Conservation (phyloP, 2,329 filamentous ascomycete genomes). For the Alternaria sp. region DNA sequence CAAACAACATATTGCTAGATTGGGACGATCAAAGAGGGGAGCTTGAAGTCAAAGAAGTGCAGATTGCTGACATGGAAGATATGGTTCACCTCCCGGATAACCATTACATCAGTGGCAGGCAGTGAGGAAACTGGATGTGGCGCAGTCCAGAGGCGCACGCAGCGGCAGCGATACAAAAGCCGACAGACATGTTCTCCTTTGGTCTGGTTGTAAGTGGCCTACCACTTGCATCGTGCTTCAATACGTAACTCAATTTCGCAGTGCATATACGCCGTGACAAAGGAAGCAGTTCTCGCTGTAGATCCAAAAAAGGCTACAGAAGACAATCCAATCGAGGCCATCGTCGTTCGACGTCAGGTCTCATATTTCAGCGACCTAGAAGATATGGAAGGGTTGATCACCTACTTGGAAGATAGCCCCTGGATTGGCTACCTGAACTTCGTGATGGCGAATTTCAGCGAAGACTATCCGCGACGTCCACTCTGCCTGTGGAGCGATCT, state of each 20-base stretch:
- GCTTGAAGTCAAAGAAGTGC: slow-evolving; percentile 45
- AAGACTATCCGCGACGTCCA: background rate
- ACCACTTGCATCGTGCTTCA: background rate
- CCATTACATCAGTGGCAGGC: slow-evolving; percentile 46
- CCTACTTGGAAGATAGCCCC: background rate
- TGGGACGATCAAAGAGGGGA: slow-evolving; percentile 40
- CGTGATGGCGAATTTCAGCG: background rate
- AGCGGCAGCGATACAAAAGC: slow-evolving; percentile 47
- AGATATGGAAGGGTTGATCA: background rate
- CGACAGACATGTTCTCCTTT: slow-evolving; percentile 56
- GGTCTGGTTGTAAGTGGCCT: slow-evolving; percentile 50
- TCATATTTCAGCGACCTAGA: background rate
- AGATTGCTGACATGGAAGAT: slow-evolving; percentile 53
- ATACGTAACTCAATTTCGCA: background rate
- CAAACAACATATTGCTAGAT: slow-evolving; percentile 55
- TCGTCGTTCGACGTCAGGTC: background rate
- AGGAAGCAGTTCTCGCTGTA: background rate
- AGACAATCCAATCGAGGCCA: background rate
- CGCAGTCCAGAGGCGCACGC: slow-evolving; percentile 55
- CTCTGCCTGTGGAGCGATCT: background rate
- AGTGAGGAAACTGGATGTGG: slow-evolving; percentile 55
- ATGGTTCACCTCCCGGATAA: slow-evolving; percentile 49
- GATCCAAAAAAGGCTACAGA: background rate
- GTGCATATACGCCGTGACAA: background rate
- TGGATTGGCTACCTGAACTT: background rate